phyloP scores from a whole-genome alignment of 192 early-diverging fungal species.

The Coemansia sp. region DNA sequence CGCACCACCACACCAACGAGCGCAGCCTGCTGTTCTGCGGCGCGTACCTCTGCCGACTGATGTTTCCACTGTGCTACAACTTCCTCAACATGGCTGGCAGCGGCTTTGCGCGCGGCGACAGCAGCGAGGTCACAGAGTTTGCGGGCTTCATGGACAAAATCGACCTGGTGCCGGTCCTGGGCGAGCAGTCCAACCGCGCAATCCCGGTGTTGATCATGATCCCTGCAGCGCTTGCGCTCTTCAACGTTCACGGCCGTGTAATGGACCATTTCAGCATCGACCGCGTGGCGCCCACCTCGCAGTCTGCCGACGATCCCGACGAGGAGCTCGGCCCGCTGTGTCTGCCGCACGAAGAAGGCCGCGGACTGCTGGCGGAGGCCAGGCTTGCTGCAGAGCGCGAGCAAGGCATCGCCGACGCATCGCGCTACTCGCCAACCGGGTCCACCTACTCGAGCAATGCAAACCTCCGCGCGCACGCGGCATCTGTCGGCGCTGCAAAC shows the following conservation, averaged over 20 bases:
- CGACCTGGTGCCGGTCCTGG: slow-evolving; percentile 89
- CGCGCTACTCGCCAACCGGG: slow-evolving; percentile 35
- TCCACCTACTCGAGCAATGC: slow-evolving; percentile 16
- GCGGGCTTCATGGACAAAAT: slow-evolving; percentile 75
- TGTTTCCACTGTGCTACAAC: slow-evolving; percentile 92
- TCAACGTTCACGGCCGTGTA: slow-evolving; percentile 85
- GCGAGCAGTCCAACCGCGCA: slow-evolving; percentile 83
- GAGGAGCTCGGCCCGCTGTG: slow-evolving; percentile 44
- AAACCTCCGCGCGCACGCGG: slow-evolving; percentile 20
- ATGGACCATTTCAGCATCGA: slow-evolving; percentile 63
- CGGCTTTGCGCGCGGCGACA: slow-evolving; percentile 37
- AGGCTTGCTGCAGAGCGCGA: slow-evolving; percentile 43
- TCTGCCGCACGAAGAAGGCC: slow-evolving; percentile 52
- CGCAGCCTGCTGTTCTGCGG: slow-evolving; percentile 89
- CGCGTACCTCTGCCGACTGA: slow-evolving; percentile 85
- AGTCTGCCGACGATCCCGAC: slow-evolving; percentile 23
- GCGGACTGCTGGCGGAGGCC: slow-evolving; percentile 48
- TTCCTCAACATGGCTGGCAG: slow-evolving; percentile 72
- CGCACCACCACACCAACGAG: slow-evolving; percentile 93
- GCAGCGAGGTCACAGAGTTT: slow-evolving; percentile 60
- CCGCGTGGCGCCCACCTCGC: slow-evolving; percentile 17
- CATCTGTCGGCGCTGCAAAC: slow-evolving; percentile 11
- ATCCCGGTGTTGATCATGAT: slow-evolving; percentile 87
- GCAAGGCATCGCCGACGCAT: slow-evolving; percentile 29
- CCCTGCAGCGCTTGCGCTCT: slow-evolving; percentile 70